Evolutionary conservation across 23 red algal species (phyloP).

Genomic region (Gracilaria vermiculophylla): DNA sequence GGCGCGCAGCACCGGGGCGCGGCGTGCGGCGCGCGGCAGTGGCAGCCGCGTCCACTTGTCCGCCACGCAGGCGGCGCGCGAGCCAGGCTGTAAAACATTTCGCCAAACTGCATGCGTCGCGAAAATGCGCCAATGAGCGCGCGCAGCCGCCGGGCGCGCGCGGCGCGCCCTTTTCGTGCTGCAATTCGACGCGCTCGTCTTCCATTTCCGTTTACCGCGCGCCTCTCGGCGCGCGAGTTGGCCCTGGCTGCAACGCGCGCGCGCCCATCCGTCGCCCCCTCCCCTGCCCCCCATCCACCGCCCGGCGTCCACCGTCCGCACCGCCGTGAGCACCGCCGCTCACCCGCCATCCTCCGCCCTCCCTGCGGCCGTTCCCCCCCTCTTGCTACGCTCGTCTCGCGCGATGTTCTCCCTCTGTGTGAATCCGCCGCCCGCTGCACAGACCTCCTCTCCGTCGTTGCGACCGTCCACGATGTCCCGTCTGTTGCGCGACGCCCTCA

Average conservation of each 20-base stretch:
- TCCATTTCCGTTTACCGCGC: too few species aligned
- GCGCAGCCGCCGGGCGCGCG: neutral
- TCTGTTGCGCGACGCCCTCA: conserved; percentile 11
- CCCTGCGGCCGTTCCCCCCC: neutral
- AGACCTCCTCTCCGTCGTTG: neutral
- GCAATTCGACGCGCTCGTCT: too few species aligned
- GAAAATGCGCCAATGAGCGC: neutral
- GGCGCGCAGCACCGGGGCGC: neutral
- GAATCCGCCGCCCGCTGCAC: neutral
- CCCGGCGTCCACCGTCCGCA: neutral
- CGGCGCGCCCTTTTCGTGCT: neutral
- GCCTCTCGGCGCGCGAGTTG: too few species aligned
- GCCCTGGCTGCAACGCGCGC: too few species aligned
- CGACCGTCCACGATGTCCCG: neutral
- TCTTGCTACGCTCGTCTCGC: neutral
- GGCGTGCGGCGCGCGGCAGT: neutral
- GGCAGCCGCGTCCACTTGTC: neutral
- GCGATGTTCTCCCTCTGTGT: neutral
- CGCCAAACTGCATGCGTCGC: neutral
- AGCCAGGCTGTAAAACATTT: neutral
- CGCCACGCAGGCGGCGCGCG: neutral
- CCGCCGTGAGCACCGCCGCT: neutral
- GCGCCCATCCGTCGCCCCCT: neutral
- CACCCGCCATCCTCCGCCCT: neutral
- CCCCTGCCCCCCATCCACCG: neutral